These are phyloP conservation scores for Populus pruinosa DNA, from an alignment of 345 rosid genomes.

Conservation along the genomic window DNA sequence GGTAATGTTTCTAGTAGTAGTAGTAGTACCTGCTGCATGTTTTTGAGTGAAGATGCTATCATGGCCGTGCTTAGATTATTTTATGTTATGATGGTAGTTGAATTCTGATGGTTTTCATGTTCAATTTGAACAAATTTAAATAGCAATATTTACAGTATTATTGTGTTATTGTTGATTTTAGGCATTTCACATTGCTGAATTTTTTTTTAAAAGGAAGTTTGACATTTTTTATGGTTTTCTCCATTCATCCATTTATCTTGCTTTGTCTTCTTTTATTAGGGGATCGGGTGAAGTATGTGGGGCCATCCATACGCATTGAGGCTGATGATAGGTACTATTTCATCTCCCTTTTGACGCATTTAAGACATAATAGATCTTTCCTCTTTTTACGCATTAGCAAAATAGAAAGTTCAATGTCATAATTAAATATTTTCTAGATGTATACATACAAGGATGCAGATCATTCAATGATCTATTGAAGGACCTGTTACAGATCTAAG, in stretches of 20 bases:
- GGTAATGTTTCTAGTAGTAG: not conserved
- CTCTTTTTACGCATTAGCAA: not conserved
- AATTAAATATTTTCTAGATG: not conserved
- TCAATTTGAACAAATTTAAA: not conserved
- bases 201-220: not conserved
- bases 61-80: not conserved
- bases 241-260: not conserved
- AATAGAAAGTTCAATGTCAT: not conserved
- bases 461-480: not conserved
- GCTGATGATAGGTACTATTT: constrained; percentile 61
- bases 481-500: not conserved
- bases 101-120: not conserved
- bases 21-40: not conserved
- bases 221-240: not conserved
- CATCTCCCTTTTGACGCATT: not conserved
- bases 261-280: constrained; percentile 40
- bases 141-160: not conserved
- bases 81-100: not conserved
- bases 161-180: not conserved
- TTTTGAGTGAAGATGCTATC: not conserved
- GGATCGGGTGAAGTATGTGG: constrained; percentile 85
- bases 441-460: not conserved
- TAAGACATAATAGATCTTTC: not conserved
- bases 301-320: constrained; percentile 47
- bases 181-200: not conserved